A percentile compares a stretch with the other conserved stretches of the same genome.
phyloP scores from a whole-genome alignment of 2,329 filamentous ascomycete genomes.

The Penicillium sclerotigenum region DNA sequence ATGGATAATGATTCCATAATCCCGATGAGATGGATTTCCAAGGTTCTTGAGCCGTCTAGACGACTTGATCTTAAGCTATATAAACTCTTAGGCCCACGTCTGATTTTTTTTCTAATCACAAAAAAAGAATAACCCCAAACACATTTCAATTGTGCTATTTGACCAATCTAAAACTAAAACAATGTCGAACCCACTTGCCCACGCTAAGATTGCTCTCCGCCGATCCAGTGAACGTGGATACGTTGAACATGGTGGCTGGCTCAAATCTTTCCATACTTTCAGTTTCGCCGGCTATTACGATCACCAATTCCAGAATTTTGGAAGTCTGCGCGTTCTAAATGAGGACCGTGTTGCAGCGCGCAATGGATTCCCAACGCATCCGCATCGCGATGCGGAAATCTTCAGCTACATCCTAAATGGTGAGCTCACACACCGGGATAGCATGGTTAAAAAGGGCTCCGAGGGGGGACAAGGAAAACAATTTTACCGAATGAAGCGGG shows the following conservation, averaged over 20 bases:
- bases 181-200: constrained; percentile 62
- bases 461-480: constrained; percentile 59
- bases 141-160: neutral
- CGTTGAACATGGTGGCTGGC: constrained; percentile 79
- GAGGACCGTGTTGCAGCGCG: constrained; percentile 76
- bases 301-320: constrained; percentile 65
- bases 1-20: constrained; percentile 24
- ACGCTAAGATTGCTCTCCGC: constrained; percentile 72
- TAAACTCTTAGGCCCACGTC: neutral
- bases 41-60: constrained; percentile 13
- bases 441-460: constrained; percentile 69
- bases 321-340: constrained; percentile 78
- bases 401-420: constrained; percentile 84
- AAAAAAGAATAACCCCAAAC: neutral
- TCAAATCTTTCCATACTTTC: constrained; percentile 84
- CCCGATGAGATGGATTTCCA: neutral
- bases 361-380: constrained; percentile 79
- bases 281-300: constrained; percentile 72
- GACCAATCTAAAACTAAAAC: constrained; percentile 13
- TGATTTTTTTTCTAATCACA: neutral
- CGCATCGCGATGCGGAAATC: constrained; percentile 83
- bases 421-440: constrained; percentile 83
- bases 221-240: constrained; percentile 70
- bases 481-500: constrained; percentile 69
- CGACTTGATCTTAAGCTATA: constrained; percentile 7